These are phyloP conservation scores for Tetraselmis chui DNA, from an alignment of 139 green algal genomes.

Conservation along the genomic window DNA sequence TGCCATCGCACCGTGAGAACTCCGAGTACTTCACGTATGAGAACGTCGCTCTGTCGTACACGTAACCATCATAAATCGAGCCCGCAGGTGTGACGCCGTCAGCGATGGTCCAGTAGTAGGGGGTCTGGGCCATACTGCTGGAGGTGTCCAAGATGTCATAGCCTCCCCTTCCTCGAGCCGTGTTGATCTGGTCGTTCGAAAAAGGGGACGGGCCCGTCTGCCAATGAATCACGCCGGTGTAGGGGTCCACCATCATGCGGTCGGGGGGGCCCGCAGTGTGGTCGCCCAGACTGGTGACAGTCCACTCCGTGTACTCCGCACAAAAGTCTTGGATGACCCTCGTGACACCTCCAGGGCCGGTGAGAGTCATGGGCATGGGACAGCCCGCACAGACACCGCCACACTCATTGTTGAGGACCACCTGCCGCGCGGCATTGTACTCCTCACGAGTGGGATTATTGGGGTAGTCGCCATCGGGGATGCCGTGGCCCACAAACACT, in stretches of 20 bases:
- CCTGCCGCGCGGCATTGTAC: constrained; percentile 10
- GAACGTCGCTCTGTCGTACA: not conserved
- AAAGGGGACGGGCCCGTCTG: constrained; percentile 12
- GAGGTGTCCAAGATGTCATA: not conserved
- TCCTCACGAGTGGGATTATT: not conserved
- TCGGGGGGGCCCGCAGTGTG: constrained; percentile 7
- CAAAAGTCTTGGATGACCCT: constrained; percentile 10
- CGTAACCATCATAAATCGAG: not conserved
- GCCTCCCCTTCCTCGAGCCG: not conserved
- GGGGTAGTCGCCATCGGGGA: constrained; percentile 12
- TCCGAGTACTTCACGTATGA: not conserved
- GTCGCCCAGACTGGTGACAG: not conserved
- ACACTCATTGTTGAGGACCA: not conserved
- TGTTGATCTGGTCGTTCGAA: not conserved
- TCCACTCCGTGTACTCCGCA: constrained; percentile 13
- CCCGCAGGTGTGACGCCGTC: too few species aligned
- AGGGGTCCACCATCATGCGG: not conserved
- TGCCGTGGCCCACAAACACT: constrained; percentile 9
- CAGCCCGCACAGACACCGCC: not conserved
- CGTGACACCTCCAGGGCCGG: not conserved
- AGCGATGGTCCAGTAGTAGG: not conserved
- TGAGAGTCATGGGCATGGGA: constrained; percentile 2
- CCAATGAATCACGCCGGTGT: constrained; percentile 15
- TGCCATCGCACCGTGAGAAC: not conserved
- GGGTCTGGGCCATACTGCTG: not conserved